phyloP scores from a whole-genome alignment of 257 asterid genomes.

The Solanum verrucosum region DNA sequence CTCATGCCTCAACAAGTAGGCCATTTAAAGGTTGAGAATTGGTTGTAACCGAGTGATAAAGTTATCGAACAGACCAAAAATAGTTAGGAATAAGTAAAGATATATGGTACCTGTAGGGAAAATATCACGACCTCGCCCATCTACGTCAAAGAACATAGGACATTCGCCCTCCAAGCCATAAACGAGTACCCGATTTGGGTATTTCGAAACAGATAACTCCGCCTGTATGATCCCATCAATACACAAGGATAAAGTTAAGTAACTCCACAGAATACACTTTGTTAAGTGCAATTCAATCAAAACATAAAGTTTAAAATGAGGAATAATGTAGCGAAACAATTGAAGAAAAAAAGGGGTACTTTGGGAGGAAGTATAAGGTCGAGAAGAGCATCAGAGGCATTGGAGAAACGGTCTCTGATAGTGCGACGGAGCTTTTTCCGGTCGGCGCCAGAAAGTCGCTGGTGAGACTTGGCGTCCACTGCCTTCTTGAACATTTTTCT shows the following conservation, averaged over 20 bases:
- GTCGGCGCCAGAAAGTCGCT: constrained; percentile 92
- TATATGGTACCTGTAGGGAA: constrained; percentile 69
- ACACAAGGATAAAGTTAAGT: background rate
- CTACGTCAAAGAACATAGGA: constrained; percentile 75
- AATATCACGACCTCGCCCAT: constrained; percentile 85
- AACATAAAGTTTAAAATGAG: background rate
- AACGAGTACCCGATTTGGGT: constrained; percentile 81
- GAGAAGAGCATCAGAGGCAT: constrained; percentile 55
- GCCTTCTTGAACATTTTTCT: constrained; percentile 85
- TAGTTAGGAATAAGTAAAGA: constrained; percentile 3
- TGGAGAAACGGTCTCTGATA: constrained; percentile 58
- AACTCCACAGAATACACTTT: background rate
- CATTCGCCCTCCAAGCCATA: constrained; percentile 80
- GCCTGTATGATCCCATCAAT: constrained; percentile 30
- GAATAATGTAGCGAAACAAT: background rate
- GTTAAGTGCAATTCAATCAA: background rate
- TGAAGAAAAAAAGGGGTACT: constrained; percentile 21
- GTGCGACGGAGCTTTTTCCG: constrained; percentile 84
- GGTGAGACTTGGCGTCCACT: constrained; percentile 77
- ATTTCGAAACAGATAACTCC: constrained; percentile 65
- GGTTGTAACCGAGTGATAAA: background rate
- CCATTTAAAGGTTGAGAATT: background rate
- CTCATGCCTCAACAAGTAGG: background rate
- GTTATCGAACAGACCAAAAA: background rate
- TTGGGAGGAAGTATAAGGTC: constrained; percentile 84